Evolutionary conservation across 768 basidiomycete genomes (phyloP).

Genomic region (Hydnomerulius pinastri): DNA sequence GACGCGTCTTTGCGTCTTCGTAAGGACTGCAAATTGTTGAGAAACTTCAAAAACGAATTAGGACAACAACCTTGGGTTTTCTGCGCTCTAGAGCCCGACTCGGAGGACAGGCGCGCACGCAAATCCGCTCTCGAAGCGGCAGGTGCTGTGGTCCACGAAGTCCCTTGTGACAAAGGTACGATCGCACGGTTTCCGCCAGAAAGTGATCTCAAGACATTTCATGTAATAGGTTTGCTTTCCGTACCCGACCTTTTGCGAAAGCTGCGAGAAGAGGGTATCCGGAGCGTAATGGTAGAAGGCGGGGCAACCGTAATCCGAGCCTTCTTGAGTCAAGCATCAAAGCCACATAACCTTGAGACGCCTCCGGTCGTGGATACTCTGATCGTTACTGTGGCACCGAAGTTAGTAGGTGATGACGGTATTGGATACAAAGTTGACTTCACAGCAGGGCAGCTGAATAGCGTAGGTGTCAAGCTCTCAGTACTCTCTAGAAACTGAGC

Average conservation of each 20-base stretch:
- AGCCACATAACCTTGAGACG: constrained; percentile 5
- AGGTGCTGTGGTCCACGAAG: constrained; percentile 66
- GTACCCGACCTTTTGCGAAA: constrained; percentile 51
- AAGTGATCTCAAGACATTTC: background rate
- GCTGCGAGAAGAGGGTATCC: constrained; percentile 58
- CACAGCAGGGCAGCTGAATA: constrained; percentile 17
- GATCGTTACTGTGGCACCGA: constrained; percentile 85
- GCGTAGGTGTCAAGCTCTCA: constrained; percentile 9
- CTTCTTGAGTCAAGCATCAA: constrained; percentile 19
- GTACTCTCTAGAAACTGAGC: background rate
- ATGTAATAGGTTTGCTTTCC: constrained; percentile 38
- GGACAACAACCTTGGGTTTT: constrained; percentile 80
- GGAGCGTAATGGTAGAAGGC: constrained; percentile 93
- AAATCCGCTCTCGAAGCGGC: constrained; percentile 52
- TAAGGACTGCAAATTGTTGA: constrained; percentile 66
- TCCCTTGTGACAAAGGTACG: constrained; percentile 44
- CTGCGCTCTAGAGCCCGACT: constrained; percentile 35
- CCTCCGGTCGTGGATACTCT: constrained; percentile 61
- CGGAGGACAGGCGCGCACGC: constrained; percentile 31
- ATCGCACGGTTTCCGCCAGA: background rate
- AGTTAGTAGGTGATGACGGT: constrained; percentile 75
- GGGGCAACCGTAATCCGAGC: constrained; percentile 82
- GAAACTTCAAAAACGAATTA: constrained; percentile 55
- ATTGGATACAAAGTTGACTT: constrained; percentile 49
- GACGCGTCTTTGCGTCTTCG: constrained; percentile 74